These are phyloP conservation scores for Blastobotrys aristatus DNA, from an alignment of 1,139 yeast species.

Conservation along the genomic window DNA sequence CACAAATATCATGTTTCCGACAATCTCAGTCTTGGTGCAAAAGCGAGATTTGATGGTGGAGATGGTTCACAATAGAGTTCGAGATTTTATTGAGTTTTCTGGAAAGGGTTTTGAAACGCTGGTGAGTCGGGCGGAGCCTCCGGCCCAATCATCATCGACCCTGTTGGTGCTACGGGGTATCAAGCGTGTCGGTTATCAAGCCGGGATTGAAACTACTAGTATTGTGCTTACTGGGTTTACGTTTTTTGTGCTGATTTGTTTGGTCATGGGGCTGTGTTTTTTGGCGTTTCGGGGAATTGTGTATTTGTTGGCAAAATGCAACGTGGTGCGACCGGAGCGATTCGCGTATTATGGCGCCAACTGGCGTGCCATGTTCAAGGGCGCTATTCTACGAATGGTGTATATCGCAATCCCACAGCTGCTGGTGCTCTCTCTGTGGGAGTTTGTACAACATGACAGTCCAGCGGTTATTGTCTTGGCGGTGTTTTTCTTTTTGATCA, in stretches of 20 bases:
- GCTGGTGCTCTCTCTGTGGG: constrained; percentile 80
- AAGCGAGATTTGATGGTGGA: constrained; percentile 34
- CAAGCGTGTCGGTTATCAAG: constrained; percentile 83
- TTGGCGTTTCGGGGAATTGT: constrained; percentile 23
- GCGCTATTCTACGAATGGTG: constrained; percentile 76
- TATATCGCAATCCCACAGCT: constrained; percentile 58
- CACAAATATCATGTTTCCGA: constrained; percentile 47
- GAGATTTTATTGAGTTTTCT: constrained; percentile 22
- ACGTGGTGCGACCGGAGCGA: constrained; percentile 17
- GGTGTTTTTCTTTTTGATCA: constrained; percentile 55
- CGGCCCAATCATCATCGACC: constrained; percentile 25
- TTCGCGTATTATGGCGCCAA: constrained; percentile 63
- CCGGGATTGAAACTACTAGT: constrained; percentile 78
- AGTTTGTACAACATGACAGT: constrained; percentile 77
- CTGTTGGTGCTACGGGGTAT: constrained; percentile 72
- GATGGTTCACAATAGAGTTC: constrained; percentile 23
- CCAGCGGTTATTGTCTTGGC: constrained; percentile 83
- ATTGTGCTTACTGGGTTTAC: constrained; percentile 82
- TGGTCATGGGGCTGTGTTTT: constrained; percentile 30
- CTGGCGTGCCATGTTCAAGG: constrained; percentile 77
- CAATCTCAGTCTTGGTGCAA: constrained; percentile 72
- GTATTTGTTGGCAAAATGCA: constrained; percentile 16
- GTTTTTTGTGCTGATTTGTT: constrained; percentile 66
- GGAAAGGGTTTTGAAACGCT: constrained; percentile 10
- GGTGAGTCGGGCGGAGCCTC: background rate